Evolutionary conservation across 1,284 basidiomycete species (phyloP).

Genomic region (Ustilago tritici): DNA sequence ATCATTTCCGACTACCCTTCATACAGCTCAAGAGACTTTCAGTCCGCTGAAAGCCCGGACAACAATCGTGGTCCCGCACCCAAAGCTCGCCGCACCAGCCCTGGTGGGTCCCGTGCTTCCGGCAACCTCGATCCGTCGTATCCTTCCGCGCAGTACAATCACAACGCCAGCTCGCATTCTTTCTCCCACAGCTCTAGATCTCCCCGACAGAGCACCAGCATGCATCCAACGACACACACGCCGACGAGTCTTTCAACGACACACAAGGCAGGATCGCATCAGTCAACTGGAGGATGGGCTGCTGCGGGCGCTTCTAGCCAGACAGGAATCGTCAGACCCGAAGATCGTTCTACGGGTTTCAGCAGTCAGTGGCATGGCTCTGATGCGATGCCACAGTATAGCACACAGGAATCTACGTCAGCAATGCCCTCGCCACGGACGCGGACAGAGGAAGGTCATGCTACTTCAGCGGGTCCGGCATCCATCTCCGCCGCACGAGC

Average conservation of each 20-base stretch:
- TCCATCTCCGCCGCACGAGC: neutral
- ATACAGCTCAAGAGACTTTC: constrained; percentile 9
- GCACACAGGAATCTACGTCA: constrained; percentile 5
- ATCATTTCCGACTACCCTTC: neutral
- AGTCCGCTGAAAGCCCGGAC: constrained; percentile 34
- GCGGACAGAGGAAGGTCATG: constrained; percentile 11
- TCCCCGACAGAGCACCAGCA: neutral
- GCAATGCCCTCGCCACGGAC: constrained; percentile 26
- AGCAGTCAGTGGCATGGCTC: constrained; percentile 1
- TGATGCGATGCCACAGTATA: neutral
- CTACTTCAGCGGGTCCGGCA: neutral
- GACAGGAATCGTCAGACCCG: neutral
- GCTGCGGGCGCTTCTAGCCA: neutral
- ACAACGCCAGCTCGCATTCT: constrained; percentile 6
- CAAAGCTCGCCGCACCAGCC: constrained; percentile 47
- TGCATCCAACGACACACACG: neutral
- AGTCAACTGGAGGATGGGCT: neutral
- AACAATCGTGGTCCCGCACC: constrained; percentile 31
- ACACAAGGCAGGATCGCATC: neutral
- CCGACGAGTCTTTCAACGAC: constrained; percentile 4
- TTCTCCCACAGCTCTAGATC: constrained; percentile 9
- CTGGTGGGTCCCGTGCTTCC: constrained; percentile 48
- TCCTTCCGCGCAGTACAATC: constrained; percentile 1
- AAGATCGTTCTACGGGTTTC: constrained; percentile 6
- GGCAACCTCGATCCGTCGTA: constrained; percentile 20